Evolutionary conservation across 2,329 filamentous ascomycete species (phyloP).

Genomic region (Thermoascus crustaceus): DNA sequence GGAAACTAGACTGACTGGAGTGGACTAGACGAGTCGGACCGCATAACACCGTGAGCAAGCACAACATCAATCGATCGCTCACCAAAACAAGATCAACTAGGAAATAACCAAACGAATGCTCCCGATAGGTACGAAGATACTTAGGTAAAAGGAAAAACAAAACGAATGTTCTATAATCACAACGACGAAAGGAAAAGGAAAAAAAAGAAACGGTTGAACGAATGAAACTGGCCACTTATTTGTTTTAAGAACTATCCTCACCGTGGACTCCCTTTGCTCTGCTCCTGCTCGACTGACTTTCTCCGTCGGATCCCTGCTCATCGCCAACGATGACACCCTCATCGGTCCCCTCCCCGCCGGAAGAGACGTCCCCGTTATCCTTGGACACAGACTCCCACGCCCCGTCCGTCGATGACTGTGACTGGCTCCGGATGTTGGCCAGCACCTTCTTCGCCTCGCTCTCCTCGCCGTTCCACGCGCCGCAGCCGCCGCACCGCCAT

Average conservation of each 20-base stretch:
- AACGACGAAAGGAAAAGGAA: too few species aligned
- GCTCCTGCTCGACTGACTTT: conserved; percentile 12
- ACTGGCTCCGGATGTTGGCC: conserved; percentile 47
- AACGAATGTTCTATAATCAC: too few species aligned
- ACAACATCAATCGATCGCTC: too few species aligned
- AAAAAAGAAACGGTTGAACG: too few species aligned
- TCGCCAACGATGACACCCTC: conserved; percentile 22
- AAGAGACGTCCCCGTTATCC: conserved; percentile 14
- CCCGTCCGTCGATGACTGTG: conserved; percentile 9
- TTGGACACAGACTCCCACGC: conserved; percentile 18
- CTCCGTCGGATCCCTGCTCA: conserved; percentile 10
- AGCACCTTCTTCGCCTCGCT: conserved; percentile 68
- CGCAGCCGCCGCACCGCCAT: conserved; percentile 87
- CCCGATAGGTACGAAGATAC: too few species aligned
- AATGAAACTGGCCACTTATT: too few species aligned
- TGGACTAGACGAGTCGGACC: too few species aligned
- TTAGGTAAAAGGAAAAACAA: too few species aligned
- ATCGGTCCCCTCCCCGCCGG: conserved; percentile 15
- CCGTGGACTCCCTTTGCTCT: conserved; percentile 6
- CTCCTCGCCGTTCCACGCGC: conserved; percentile 70
- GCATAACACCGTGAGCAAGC: too few species aligned
- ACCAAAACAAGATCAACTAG: too few species aligned
- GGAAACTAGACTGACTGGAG: too few species aligned
- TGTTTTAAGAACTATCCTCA: background rate
- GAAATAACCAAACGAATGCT: too few species aligned